Evolutionary conservation across 1,284 basidiomycete genomes (phyloP), one percentile per base, ranked within the genome.

Genomic region (Naganishia liquefaciens): DNA sequence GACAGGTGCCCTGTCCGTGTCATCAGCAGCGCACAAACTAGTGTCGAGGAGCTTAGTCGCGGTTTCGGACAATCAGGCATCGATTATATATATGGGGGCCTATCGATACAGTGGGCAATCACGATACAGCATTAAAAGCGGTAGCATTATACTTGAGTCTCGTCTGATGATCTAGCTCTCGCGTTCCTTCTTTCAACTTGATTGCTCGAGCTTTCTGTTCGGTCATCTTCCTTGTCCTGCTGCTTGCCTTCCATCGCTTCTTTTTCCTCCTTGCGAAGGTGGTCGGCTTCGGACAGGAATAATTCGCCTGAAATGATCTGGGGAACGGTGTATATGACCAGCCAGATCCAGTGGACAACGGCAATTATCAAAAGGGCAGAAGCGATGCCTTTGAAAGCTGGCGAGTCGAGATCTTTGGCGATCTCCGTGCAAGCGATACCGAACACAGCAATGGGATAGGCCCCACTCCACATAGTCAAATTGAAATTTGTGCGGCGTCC

Each of bases 381-480:
- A 9, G 68, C 57, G 50, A 70, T 51, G 25, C 67, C 68, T 37
- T 60, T 52, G 55, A 69, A 68, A 3, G 66, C 66, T 10, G 68
- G 50, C 9, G 69, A 70, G 30, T 69, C 66, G 23, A 70, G 58
- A 42, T 67, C 68, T 40, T 44, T 64, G 15, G 68, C 68, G 50
- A 70, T 46, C 40, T 70, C 66, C 23, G 64, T 61, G 25, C 54
- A 64, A 3, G 64, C 68, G 27, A 70, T 42, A 43, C 69, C 69
- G 43, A 69, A 69, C 5, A 61, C 57, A 0, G 66, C 68, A 19
- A 69, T 42, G 3, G 69, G 68, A 43, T 69, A 70, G 4, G 66
- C 64, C 19, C 58, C 64, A 5, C 68, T 68, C 69, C 69, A 70
- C 68, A 69, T 70, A 44, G 65, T 66, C 17, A 70, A 33, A 37